Percentiles rank a stretch among this genome's conserved stretches.
Conservation (phyloP, 176 grass and related monocot species). For the Eragrostis nindensis region DNA sequence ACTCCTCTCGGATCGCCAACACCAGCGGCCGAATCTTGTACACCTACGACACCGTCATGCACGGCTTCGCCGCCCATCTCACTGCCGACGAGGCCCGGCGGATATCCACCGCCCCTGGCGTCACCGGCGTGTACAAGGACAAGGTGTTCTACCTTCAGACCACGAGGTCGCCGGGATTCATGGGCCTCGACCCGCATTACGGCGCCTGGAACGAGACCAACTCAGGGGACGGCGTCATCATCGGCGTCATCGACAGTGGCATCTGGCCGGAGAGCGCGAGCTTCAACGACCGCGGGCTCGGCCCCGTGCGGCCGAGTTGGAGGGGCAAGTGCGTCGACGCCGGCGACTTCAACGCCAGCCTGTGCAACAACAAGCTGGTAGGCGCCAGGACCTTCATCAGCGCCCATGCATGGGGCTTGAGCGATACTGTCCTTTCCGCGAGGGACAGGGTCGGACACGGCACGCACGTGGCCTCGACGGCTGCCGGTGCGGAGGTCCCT, state of each 20-base stretch:
- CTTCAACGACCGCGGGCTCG: slow-evolving; percentile 12
- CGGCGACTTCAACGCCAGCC: not conserved
- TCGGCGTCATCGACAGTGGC: not conserved
- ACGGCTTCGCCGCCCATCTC: slow-evolving; percentile 27
- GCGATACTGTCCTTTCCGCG: not conserved
- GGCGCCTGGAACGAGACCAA: slow-evolving; percentile 5
- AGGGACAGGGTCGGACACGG: not conserved
- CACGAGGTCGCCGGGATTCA: not conserved
- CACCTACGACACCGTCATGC: slow-evolving; percentile 1
- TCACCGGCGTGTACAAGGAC: not conserved
- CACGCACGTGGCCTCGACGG: slow-evolving; percentile 31
- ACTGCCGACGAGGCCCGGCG: slow-evolving; percentile 10
- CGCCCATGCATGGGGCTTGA: too few relatives aligned
- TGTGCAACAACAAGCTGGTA: slow-evolving; percentile 45
- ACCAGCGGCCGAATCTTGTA: not conserved
- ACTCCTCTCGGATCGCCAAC: not conserved
- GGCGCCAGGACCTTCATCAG: not conserved
- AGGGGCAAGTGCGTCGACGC: slow-evolving; percentile 16
- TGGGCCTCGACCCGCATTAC: not conserved
- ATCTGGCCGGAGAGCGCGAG: slow-evolving; percentile 7
- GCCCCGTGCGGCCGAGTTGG: slow-evolving; percentile 24
- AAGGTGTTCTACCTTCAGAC: not conserved
- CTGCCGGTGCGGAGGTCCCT: not conserved
- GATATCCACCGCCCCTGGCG: not conserved
- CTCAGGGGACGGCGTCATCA: slow-evolving; percentile 23